Evolutionary conservation across 176 grass and related monocot genomes (phyloP), one percentile per base, ranked within the genome.

Genomic region (Phyllostachys edulis): DNA sequence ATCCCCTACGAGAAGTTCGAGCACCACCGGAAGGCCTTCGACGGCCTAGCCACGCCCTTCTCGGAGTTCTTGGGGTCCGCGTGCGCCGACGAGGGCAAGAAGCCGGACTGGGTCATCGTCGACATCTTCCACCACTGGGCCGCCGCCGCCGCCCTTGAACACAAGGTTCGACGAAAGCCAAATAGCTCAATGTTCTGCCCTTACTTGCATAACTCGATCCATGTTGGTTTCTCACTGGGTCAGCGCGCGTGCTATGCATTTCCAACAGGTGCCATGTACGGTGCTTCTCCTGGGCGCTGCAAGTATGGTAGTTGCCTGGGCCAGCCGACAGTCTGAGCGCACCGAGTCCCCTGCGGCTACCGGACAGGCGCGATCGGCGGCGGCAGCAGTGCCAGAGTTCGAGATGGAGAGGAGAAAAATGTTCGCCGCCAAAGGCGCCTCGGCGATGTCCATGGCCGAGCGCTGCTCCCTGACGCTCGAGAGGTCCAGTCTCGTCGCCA

Each of bases 21-120:
- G 5, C 78, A 69, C 60, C 86, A 86, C 73, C 65, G 70, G 41
- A 84, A 72, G 69, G 88, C 88, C 7, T 83, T 88, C 52, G 85
- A 93, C 63, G 76, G 71, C 36, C 76, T 93, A 29, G 40, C 71
- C 50, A 9, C 2, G 2, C 57, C 69, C 6, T 75, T 89, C 87
- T 32, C 55, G 1, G 57, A 52, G 18, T 63, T 38, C 59, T 15
- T 77, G 5, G 44, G 16, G 69, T n/a, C 41, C 32, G 46, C n/a
- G 5, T 47, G 76, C 76, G 32, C 75, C 76, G 65, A 81, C 71
- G 34, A 68, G 32, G 10, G 81, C 81, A 32, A 10, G 41, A 79
- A 9, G 41, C 41, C 76, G 4, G 42, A 79, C 13, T 64, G 41
- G 59, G 16, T 64, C 76, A 1, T 79, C 41, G 23, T 27, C 40